Percentiles rank a stretch among this genome's conserved stretches.
Conservation (phyloP, 331 rosid species). For the Pyracantha coccinea region DNA sequence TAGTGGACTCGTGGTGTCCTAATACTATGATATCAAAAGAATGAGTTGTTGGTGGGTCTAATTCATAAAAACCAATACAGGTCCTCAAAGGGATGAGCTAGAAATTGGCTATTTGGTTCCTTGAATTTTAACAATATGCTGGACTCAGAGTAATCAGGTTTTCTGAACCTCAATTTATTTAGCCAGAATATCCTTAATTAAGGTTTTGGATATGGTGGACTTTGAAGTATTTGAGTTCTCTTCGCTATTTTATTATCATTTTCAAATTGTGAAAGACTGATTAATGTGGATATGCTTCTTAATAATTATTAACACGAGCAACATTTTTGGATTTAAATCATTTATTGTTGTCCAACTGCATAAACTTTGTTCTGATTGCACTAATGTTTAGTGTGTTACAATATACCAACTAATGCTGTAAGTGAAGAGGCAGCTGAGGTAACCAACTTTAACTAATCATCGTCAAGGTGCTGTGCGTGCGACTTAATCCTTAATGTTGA, state of each 20-base stretch:
- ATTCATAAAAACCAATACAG: background rate
- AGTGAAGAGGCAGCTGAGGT: background rate
- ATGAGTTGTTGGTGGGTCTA: background rate
- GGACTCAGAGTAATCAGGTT: background rate
- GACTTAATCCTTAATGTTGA: too few species aligned
- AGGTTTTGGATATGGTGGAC: background rate
- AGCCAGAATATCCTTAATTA: background rate
- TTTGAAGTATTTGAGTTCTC: background rate
- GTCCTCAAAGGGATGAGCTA: background rate
- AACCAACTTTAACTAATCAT: background rate
- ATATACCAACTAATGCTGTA: background rate
- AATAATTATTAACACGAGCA: too few species aligned
- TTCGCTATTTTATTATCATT: background rate
- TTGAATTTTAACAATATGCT: background rate
- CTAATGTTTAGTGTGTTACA: too few species aligned
- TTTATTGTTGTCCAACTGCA: background rate
- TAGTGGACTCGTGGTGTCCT: too few species aligned
- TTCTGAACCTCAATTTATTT: background rate
- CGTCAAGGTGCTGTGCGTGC: too few species aligned
- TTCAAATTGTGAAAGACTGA: background rate
- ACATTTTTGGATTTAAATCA: background rate
- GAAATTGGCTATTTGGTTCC: background rate
- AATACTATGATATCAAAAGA: background rate
- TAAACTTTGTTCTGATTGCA: too few species aligned
- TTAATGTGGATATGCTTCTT: too few species aligned